Percentiles rank a stretch among this genome's conserved stretches.
Conservation (phyloP, 768 basidiomycete genomes). For the Boletus insuetus region DNA sequence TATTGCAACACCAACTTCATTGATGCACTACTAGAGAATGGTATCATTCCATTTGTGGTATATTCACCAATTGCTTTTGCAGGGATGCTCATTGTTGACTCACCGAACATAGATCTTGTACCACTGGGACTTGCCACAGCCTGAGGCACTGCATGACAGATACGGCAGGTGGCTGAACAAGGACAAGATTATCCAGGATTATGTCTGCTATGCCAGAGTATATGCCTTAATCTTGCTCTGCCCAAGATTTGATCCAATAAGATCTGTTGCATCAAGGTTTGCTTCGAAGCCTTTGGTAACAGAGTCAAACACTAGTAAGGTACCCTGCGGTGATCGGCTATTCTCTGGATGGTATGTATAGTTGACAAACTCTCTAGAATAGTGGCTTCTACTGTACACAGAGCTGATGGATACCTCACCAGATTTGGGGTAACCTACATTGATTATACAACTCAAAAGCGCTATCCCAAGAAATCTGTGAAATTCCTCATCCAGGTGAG, state of each 20-base stretch:
- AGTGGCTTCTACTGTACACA: background rate
- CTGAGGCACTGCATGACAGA: conserved; percentile 63
- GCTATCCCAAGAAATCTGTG: conserved; percentile 62
- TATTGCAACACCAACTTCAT: conserved; percentile 67
- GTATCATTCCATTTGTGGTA: conserved; percentile 68
- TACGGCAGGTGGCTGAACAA: conserved; percentile 74
- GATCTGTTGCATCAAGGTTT: conserved; percentile 41
- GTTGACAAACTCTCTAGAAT: background rate
- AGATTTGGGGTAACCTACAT: conserved; percentile 74
- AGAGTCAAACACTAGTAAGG: conserved; percentile 70
- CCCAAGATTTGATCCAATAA: background rate
- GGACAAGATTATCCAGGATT: conserved; percentile 65
- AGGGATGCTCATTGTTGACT: background rate
- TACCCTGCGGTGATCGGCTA: background rate
- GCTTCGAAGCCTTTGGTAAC: conserved; percentile 74
- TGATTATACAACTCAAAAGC: conserved; percentile 64
- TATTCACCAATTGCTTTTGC: conserved; percentile 19
- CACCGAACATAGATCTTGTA: conserved; percentile 52
- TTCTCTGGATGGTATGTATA: conserved; percentile 49
- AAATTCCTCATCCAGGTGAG: conserved; percentile 54
- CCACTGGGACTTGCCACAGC: conserved; percentile 82
- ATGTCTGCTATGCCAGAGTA: conserved; percentile 54
- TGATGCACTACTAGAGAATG: conserved; percentile 58
- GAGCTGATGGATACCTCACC: conserved; percentile 66
- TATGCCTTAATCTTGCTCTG: conserved; percentile 21